These are phyloP conservation scores for Exophiala sp. DNA, from an alignment of 2,329 filamentous ascomycete species.

Conservation along the genomic window DNA sequence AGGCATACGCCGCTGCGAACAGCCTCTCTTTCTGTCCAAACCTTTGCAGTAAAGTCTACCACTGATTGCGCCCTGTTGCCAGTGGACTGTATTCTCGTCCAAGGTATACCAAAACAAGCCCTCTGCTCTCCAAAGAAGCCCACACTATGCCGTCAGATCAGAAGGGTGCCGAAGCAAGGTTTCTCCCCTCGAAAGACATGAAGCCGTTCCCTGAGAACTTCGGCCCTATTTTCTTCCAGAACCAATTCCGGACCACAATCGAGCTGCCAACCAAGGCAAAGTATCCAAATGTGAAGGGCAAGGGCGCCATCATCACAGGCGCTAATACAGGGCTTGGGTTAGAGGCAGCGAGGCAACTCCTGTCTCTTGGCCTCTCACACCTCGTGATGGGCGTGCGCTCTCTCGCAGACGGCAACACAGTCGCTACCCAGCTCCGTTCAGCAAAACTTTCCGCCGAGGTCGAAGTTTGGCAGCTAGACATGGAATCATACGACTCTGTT, in stretches of 20 bases:
- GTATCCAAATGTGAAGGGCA: conserved; percentile 30
- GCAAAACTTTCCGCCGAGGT: conserved; percentile 38
- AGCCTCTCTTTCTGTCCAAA: too few relatives aligned
- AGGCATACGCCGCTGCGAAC: too few relatives aligned
- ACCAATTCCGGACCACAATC: conserved; percentile 22
- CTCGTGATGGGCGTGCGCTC: conserved; percentile 47
- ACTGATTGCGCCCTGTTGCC: too few relatives aligned
- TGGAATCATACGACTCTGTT: conserved; percentile 44
- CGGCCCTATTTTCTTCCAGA: conserved; percentile 16
- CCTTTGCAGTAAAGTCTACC: too few relatives aligned
- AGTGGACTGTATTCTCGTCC: too few relatives aligned
- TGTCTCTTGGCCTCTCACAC: conserved; percentile 39
- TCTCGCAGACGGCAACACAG: conserved; percentile 39
- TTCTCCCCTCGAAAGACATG: too few relatives aligned
- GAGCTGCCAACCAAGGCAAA: conserved; percentile 8
- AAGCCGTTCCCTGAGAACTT: neutral
- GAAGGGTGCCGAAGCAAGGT: too few relatives aligned
- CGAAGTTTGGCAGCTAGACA: conserved; percentile 48
- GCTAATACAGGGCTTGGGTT: conserved; percentile 47
- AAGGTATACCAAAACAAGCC: too few relatives aligned
- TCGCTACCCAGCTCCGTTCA: conserved; percentile 33
- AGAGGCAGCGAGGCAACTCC: conserved; percentile 37
- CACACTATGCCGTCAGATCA: too few relatives aligned
- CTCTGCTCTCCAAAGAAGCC: too few relatives aligned
- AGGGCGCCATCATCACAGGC: conserved; percentile 47